Base-by-base conservation (phyloP, 176 grass and related monocot species). In the Leersia perrieri region DNA sequence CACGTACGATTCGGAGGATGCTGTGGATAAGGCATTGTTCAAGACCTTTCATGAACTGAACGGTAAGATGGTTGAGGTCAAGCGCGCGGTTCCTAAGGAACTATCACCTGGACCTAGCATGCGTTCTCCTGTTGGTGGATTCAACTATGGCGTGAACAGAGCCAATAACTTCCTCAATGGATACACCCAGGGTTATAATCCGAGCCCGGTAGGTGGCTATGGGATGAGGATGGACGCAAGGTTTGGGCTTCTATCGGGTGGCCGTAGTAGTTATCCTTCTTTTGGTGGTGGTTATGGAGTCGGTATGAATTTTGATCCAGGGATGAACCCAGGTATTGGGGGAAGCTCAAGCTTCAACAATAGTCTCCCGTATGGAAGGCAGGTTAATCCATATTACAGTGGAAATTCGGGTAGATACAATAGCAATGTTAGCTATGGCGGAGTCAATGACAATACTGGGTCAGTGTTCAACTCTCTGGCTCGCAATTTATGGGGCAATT, bases 31-130 rank as follows among this genome's bases (percentile, higher is more conserved):
- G 80, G 95, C 79, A 63, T 84, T 98, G 70, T 81, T 90, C 85
- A 98, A 92, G 57, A 98, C 77, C n/a, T 94, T 98, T 66, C 95
- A 98, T 63, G 92, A 98, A 82, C 81, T 98, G 15, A 94, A 98
- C 74, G 90, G 92, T 72, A 98, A 98, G 80, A 94, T 87, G 87
- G 88, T 98, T 36, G 95, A 98, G 74, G 92, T 98, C 36, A 94
- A 98, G 88, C 76, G 88, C 25, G 92, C 95, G 22, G 90, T 94
- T 83, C 92, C 92, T 12, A 98, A 94, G 80, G 92, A 98, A 75
- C 73, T 90, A 41, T 92, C 87, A 12, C 92, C 90, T 73, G 80
- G 92, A 49, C 95, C 92, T 31, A 94, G 69, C 49, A 76, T 90
- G 83, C 83, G 90, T 35, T 94, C 92, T 72, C 92, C 87, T 68